phyloP scores from a whole-genome alignment of 805 yeast genomes.

The Nakazawaea siamensis region DNA sequence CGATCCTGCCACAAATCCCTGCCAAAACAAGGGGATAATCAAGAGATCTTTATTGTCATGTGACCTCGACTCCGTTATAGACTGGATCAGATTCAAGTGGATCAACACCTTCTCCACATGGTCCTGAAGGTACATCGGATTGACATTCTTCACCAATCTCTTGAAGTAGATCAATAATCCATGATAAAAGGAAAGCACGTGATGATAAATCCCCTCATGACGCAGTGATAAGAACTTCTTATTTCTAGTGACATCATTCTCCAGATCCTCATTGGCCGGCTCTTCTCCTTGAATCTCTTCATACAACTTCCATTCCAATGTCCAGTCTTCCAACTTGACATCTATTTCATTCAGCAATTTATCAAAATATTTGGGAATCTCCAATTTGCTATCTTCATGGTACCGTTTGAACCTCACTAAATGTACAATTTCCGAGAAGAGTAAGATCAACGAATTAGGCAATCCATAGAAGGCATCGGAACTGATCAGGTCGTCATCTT shows the following conservation, averaged over 20 bases:
- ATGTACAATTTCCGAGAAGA: constrained; percentile 68
- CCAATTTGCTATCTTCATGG: constrained; percentile 27
- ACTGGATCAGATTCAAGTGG: constrained; percentile 56
- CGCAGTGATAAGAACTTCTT: constrained; percentile 37
- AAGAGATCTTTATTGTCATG: constrained; percentile 37
- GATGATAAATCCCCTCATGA: constrained; percentile 73
- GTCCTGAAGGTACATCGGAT: constrained; percentile 50
- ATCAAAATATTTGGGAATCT: constrained; percentile 27
- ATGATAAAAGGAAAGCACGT: constrained; percentile 70
- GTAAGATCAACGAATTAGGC: constrained; percentile 68
- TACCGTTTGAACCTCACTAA: constrained; percentile 55
- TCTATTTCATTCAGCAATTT: constrained; percentile 33
- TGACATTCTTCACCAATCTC: constrained; percentile 49
- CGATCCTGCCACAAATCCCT: constrained; percentile 83
- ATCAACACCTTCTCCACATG: constrained; percentile 52
- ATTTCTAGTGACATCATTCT: background rate
- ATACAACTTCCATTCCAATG: constrained; percentile 61
- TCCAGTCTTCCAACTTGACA: constrained; percentile 53
- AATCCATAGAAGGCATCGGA: constrained; percentile 79
- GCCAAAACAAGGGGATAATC: constrained; percentile 78
- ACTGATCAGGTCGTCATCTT: constrained; percentile 50
- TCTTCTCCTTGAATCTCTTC: constrained; percentile 14
- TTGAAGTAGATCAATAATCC: constrained; percentile 65
- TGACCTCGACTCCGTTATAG: constrained; percentile 34
- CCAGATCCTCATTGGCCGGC: background rate